Evolutionary conservation across 768 basidiomycete genomes (phyloP).

Genomic region (Russula lepida): DNA sequence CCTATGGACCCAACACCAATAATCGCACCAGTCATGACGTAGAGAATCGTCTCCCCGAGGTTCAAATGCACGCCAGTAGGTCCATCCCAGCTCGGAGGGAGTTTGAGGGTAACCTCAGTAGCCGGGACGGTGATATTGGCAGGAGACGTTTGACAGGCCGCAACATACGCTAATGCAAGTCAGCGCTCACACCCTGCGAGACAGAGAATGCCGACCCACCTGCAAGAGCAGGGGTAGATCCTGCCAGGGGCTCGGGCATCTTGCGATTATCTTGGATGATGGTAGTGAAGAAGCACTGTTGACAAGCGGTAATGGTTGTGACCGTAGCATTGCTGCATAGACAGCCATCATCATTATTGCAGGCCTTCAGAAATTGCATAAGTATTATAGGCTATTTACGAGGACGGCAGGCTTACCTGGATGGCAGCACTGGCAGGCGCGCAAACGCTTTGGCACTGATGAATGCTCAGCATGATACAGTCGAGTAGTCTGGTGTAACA

Average conservation of each 20-base stretch:
- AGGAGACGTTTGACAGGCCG: slow-evolving; percentile 33
- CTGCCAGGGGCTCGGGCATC: slow-evolving; percentile 45
- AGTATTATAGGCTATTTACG: background rate
- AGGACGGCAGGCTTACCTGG: slow-evolving; percentile 19
- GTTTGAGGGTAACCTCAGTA: slow-evolving; percentile 33
- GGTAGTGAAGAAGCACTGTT: slow-evolving; percentile 58
- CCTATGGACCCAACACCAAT: slow-evolving; percentile 42
- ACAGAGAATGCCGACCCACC: slow-evolving; percentile 34
- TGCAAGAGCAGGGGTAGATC: slow-evolving; percentile 48
- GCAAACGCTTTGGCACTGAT: slow-evolving; percentile 29
- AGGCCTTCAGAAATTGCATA: slow-evolving; percentile 29
- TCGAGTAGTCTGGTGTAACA: slow-evolving; percentile 7
- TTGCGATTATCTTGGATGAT: slow-evolving; percentile 44
- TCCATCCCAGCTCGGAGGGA: slow-evolving; percentile 55
- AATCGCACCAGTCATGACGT: slow-evolving; percentile 36
- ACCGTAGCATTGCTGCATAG: slow-evolving; percentile 44
- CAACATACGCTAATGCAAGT: slow-evolving; percentile 41
- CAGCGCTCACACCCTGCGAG: background rate
- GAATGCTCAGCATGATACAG: slow-evolving; percentile 19
- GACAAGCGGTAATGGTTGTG: slow-evolving; percentile 39
- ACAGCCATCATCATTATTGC: slow-evolving; percentile 40
- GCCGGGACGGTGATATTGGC: slow-evolving; percentile 34
- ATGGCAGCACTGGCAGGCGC: slow-evolving; percentile 23
- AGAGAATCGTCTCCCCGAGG: slow-evolving; percentile 35
- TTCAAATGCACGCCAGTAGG: slow-evolving; percentile 43